A percentile compares a stretch with the other conserved stretches of the same genome.
Evolutionary conservation across 2,329 filamentous ascomycete species (phyloP).

Genomic region (Curvularia sp.): DNA sequence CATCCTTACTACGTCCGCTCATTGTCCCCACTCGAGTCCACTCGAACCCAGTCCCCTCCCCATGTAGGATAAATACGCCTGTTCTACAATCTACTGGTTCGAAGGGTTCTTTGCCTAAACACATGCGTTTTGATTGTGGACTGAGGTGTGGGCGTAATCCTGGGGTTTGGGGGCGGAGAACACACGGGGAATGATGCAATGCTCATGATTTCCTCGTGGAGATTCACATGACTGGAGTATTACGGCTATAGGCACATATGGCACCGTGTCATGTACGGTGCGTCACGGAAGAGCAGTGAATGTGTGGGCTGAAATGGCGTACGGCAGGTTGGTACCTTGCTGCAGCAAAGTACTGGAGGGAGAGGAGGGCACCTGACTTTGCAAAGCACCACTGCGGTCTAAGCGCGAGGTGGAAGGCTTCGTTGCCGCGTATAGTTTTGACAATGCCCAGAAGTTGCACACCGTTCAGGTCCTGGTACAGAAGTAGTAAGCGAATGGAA

Average conservation of each 20-base stretch:
- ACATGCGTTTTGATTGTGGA: neutral
- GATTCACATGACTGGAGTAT: neutral
- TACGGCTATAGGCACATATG: neutral
- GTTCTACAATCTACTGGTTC: neutral
- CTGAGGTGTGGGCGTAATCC: neutral
- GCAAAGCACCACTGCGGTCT: neutral
- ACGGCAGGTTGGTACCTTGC: neutral
- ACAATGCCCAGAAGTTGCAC: neutral
- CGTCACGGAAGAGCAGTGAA: neutral
- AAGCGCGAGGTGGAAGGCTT: neutral
- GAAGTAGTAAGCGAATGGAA: neutral
- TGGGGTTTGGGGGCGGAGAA: neutral
- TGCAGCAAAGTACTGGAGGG: neutral
- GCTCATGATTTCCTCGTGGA: neutral
- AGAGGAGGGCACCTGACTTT: neutral
- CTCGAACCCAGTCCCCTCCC: neutral
- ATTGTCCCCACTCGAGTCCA: neutral
- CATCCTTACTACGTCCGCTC: neutral
- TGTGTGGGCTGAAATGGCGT: neutral
- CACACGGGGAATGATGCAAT: neutral
- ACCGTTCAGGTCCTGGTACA: constrained; percentile 3
- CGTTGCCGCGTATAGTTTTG: neutral
- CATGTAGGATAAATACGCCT: neutral
- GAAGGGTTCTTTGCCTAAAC: neutral
- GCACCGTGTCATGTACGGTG: neutral